A percentile compares a stretch with the other conserved stretches of the same genome.
These are phyloP conservation scores for Hemileccinum hortonii DNA, from an alignment of 1,284 basidiomycete genomes.

Conservation along the genomic window DNA sequence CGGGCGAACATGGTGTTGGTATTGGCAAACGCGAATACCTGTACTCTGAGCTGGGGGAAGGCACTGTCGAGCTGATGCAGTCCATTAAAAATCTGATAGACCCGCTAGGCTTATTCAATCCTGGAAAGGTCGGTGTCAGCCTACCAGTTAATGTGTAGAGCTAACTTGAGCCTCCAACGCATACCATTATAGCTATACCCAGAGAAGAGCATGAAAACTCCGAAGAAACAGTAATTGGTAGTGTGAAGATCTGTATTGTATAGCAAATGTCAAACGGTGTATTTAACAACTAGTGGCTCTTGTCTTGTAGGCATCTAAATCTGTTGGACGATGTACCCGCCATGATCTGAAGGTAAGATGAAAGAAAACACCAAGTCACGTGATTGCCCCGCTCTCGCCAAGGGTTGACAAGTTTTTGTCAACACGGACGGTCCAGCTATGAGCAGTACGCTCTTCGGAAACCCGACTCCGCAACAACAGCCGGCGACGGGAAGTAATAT, in stretches of 20 bases:
- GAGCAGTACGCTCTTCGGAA: constrained; percentile 19
- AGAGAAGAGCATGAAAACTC: constrained; percentile 25
- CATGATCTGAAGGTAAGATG: no score
- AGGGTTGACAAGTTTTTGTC: not conserved
- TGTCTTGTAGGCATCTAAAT: no score
- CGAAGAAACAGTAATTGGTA: constrained; percentile 6
- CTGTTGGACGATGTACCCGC: no score
- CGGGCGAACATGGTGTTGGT: constrained; percentile 88
- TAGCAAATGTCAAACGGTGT: no score
- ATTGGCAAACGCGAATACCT: constrained; percentile 80
- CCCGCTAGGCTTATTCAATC: constrained; percentile 79
- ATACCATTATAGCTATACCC: constrained; percentile 20
- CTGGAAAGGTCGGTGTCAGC: constrained; percentile 64
- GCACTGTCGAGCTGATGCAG: constrained; percentile 85
- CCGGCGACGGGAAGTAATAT: constrained; percentile 10
- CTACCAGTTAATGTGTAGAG: not conserved
- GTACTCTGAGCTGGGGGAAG: constrained; percentile 74
- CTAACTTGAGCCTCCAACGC: not conserved
- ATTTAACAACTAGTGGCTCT: no score
- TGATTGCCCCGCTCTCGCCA: not conserved
- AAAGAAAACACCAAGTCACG: constrained; percentile 13
- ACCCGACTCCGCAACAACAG: constrained; percentile 20
- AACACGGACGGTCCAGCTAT: constrained; percentile 3
- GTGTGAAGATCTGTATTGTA: no score
- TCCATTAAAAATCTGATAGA: constrained; percentile 77